Evolutionary conservation across 352 stramenopile species (phyloP), one percentile per base, ranked within the genome.

Genomic region (Phytophthora megakarya): DNA sequence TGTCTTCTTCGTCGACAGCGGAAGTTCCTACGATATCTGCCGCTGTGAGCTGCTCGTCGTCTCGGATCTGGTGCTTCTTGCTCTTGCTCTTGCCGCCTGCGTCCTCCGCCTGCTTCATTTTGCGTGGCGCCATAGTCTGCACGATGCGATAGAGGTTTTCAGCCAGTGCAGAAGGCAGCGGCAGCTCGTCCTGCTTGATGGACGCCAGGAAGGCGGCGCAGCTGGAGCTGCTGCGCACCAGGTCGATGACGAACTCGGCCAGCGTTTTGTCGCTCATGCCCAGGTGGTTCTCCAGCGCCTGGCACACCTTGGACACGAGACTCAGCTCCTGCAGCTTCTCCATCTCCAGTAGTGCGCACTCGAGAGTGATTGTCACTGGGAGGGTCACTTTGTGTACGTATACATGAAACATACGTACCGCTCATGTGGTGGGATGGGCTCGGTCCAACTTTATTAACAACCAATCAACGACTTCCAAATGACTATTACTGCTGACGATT

Each of bases 201-300:
- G 68, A 65, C 30, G 52, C 60, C 22, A 92, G 64, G 57, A 91
- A 95, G 23, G 50, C 67, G 37, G 43, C 68, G 71, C 60, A 96
- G 59, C 72, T 94, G 7, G 76, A 50, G 67, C 76, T 90, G 39
- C 88, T 72, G 46, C 92, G 83, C 43, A 96, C 88, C 55, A 97
- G 73, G 60, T 97, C 83, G 66, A 98, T 97, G 30, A 99, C 84
- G 61, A 98, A 99, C 84, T 99, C 96, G 11, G 97, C 89, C 48
- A 99, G 80, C 32, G 96, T 99, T 67, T 97, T 97, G 75, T 99
- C 97, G 56, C 90, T 95, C 73, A 99, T 90, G 35, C 94, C 93
- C 50, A 99, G 75, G 57, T 96, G 84, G 73, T 98, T 95, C 66
- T 95, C 88, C 53, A 96, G 77, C 72, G 92, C 84, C 65, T 79